phyloP scores from a whole-genome alignment of 208 protist genomes.

The Entamoeba nuttalli region DNA sequence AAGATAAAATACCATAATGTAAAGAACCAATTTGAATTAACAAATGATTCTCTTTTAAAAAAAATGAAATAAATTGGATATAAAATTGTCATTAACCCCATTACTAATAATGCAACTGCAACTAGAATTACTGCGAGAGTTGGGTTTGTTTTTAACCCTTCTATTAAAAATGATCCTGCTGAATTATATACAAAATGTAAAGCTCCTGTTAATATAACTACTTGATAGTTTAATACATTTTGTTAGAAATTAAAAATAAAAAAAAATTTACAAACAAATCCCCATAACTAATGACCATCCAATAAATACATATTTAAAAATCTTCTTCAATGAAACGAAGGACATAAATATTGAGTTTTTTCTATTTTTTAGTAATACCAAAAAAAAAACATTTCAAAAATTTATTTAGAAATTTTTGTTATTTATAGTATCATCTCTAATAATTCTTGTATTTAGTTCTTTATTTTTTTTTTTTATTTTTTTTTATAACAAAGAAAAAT shows the following conservation, averaged over 20 bases:
- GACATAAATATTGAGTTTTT: not conserved
- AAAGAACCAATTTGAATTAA: not conserved
- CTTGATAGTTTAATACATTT: not conserved
- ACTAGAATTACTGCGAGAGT: not conserved
- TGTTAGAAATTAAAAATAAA: too few species aligned
- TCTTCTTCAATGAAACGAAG: not conserved
- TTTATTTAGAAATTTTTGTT: too few species aligned
- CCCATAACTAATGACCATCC: not conserved
- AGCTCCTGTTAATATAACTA: not conserved
- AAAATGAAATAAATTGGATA: not conserved
- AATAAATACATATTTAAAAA: not conserved
- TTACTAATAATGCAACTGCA: not conserved
- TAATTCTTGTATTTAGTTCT: too few species aligned
- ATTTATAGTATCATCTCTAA: too few species aligned
- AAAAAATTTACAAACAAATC: not conserved
- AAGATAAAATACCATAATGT: not conserved
- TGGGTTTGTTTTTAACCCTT: not conserved
- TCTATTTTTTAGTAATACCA: not conserved
- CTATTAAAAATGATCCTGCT: not conserved
- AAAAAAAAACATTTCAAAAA: too few species aligned
- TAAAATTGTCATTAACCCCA: not conserved
- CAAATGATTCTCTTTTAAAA: not conserved
- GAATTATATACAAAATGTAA: not conserved
- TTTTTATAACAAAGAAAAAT: too few species aligned
- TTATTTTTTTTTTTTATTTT: too few species aligned